Base-by-base conservation (phyloP, 1,284 basidiomycete species). In the Ustilago tritici region DNA sequence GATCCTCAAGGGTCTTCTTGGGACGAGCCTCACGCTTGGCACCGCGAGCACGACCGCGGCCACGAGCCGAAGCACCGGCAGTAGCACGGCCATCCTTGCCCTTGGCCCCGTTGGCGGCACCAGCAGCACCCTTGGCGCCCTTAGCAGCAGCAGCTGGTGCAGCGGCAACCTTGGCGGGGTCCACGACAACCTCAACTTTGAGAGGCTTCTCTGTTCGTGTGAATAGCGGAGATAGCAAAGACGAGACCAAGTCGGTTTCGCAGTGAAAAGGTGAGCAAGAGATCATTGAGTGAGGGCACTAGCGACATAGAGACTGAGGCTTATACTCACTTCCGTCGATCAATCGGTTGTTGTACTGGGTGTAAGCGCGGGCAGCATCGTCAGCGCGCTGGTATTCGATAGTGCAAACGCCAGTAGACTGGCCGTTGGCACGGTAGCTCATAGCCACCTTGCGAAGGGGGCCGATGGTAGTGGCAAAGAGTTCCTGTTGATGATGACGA, bases 181-280 rank as follows among this genome's bases (percentile, higher is more conserved):
- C 94, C 85, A 98, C 90, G 54, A 98, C 91, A 75, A 98, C 94
- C 89, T 98, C 96, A 78, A 98, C 95, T 90, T 95, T 96, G 93
- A 99, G 96, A 32, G 95, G 93, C 83, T 93, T 93, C 90, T 95
- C 80, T 82, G 60, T 40, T 28, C 15, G 57, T n/a, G 34, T 55
- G 6, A 55, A 36, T 7, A 38, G 43, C n/a, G 4, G 9, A 38
- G 35, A 23, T 19, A 35, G 14, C 5, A 11, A 43, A 56, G n/a
- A 43, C 23, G 34, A 10, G 54, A 28, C 23, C 36, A 19, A 19
- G 40, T 55, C n/a, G 19, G 23, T 35, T 4, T 19, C 47, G 72
- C 81, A 74, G 65, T 84, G 76, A 10, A 61, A 63, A 84, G 56
- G 40, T 34, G 46, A 55, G 34, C 14, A 50, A 31, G 31, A 31